These are phyloP conservation scores for Russula brevipes DNA, from an alignment of 768 basidiomycete species.

Conservation along the genomic window DNA sequence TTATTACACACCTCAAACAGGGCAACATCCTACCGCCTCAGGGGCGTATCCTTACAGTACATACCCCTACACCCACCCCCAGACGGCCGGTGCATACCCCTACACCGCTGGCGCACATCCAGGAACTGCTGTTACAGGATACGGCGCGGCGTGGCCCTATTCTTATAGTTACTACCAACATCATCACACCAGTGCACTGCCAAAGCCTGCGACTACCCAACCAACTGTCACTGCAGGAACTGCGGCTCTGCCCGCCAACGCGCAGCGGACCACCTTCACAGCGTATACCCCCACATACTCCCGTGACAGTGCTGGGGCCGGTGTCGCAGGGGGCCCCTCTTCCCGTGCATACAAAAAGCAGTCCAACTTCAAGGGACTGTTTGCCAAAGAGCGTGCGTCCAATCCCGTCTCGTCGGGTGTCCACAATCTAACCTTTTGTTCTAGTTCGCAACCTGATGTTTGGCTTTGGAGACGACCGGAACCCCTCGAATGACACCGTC, in stretches of 20 bases:
- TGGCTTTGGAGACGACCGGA: constrained; percentile 88
- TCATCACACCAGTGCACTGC: constrained; percentile 19
- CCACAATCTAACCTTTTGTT: constrained; percentile 4
- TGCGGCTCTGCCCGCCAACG: constrained; percentile 22
- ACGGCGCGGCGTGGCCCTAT: constrained; percentile 60
- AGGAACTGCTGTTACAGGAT: constrained; percentile 61
- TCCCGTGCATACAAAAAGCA: constrained; percentile 55
- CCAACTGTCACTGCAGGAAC: constrained; percentile 22
- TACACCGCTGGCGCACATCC: constrained; percentile 47
- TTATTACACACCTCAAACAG: constrained; percentile 30
- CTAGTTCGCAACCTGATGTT: constrained; percentile 85
- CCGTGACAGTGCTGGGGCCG: constrained; percentile 45
- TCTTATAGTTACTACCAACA: constrained; percentile 51
- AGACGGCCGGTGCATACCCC: constrained; percentile 46
- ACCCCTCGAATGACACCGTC: constrained; percentile 82
- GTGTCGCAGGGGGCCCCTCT: constrained; percentile 36
- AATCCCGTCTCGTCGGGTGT: background rate
- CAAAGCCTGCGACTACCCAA: constrained; percentile 27
- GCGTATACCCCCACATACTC: constrained; percentile 41
- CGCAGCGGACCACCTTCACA: constrained; percentile 28
- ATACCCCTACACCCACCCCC: constrained; percentile 38
- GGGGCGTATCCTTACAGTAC: constrained; percentile 63
- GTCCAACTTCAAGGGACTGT: constrained; percentile 67
- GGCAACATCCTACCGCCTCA: constrained; percentile 35
- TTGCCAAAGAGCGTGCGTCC: constrained; percentile 73